Evolutionary conservation across 2,329 filamentous ascomycete genomes (phyloP), one percentile per base, ranked within the genome.

Genomic region (Pseudocercospora ulei): DNA sequence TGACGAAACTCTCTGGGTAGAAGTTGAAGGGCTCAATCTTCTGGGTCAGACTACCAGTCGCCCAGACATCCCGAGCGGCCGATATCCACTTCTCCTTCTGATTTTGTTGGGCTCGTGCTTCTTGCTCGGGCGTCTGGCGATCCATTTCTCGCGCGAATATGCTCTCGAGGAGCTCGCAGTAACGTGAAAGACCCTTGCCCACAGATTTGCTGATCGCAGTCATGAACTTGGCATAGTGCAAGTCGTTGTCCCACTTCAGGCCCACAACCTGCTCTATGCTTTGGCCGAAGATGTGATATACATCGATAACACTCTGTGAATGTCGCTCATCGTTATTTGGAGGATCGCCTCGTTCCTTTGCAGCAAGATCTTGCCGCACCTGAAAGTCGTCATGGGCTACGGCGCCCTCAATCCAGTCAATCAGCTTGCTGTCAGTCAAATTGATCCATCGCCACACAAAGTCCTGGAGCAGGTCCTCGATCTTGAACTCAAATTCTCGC

Each of bases 361-460:
- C 72, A 6, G 72, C 69, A 45, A 76, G 69, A 31, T 79, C 71
- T 6, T 72, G 72, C 38, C 83, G 74, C 38, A 93, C 78, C 51
- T 78, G 73, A 62, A 96, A 98, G 41, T 76, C 66, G 58, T 98
- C 90, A 52, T 92, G 83, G 59, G 85, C 88, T 61, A 95, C 80
- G 5, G 90, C 87, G 54, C 88, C 76, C 30, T 92, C 85, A 24
- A 96, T 82, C 68, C 90, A 90, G 14, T 78, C 77, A 45, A 81
- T 70, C 55, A 95, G 78, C 56, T 80, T 85, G 20, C 68, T 67
- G 53, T 96, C 86, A 5, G 85, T 86, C 47, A 78, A 75, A 38
- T 74, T 72, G 47, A 98, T 84, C 87, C 87, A 98, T 42, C 85
- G 78, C 87, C 87, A 96, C 4, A 96, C 90, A 60, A 96, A 98